A percentile compares a stretch with the other conserved stretches of the same genome.
These are phyloP conservation scores for Flueggea neowawraea DNA, from an alignment of 441 rosid species.

Conservation along the genomic window DNA sequence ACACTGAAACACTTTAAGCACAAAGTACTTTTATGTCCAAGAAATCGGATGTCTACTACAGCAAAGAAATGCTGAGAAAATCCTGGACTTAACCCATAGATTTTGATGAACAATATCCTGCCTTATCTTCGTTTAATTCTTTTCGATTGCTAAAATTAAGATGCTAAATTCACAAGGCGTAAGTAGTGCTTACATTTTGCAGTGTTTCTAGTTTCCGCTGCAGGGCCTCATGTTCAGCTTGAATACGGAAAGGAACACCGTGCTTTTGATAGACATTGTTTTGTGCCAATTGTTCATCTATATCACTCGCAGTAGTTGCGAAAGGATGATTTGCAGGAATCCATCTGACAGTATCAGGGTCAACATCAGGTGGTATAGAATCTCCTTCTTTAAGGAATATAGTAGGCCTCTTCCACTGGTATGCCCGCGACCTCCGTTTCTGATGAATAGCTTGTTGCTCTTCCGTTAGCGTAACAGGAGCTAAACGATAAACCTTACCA, in stretches of 20 bases:
- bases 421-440: conserved; percentile 93
- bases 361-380: conserved; percentile 79
- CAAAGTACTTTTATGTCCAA: neutral
- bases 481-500: conserved; percentile 79
- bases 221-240: conserved; percentile 93
- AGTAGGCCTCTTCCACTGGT: conserved; percentile 94
- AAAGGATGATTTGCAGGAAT: conserved; percentile 98
- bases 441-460: conserved; percentile 78
- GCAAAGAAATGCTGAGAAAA: neutral
- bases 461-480: conserved; percentile 81
- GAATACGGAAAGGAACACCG: conserved; percentile 90
- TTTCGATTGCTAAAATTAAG: too few relatives aligned
- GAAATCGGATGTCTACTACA: neutral
- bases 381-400: conserved; percentile 93
- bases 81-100: neutral
- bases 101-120: neutral
- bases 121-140: too few relatives aligned
- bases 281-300: conserved; percentile 92
- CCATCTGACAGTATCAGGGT: conserved; percentile 91
- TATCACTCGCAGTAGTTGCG: conserved; percentile 81
- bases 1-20: neutral
- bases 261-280: conserved; percentile 89
- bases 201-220: conserved; percentile 84
- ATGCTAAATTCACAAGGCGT: too few relatives aligned
- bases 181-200: conserved; percentile 43